phyloP scores from a whole-genome alignment of 2,329 filamentous ascomycete genomes.

The Venturiaceae sp. region DNA sequence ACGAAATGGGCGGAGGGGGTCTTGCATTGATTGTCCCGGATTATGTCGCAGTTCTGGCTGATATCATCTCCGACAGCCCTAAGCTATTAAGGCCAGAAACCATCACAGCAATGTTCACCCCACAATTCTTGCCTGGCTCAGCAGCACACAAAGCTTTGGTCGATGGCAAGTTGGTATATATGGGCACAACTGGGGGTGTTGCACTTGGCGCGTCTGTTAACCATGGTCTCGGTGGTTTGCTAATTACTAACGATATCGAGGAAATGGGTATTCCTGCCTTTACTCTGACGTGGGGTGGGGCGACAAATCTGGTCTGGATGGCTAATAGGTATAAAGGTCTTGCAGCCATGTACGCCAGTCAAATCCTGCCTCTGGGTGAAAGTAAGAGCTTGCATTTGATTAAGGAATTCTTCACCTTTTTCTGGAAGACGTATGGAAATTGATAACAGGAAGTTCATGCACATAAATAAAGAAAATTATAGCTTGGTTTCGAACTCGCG shows the following conservation, averaged over 20 bases:
- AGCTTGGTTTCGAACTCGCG: no score
- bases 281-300: constrained; percentile 5
- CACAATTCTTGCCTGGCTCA: constrained; percentile 12
- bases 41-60: constrained; percentile 10
- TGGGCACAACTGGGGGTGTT: constrained; percentile 6
- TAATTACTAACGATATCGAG: constrained; percentile 4
- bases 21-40: constrained; percentile 5
- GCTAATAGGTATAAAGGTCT: background rate
- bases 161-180: constrained; percentile 3
- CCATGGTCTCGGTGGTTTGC: constrained; percentile 11
- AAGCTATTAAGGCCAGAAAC: constrained; percentile 13
- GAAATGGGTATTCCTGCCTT: constrained; percentile 8
- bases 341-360: background rate
- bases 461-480: no score
- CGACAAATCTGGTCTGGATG: constrained; percentile 6
- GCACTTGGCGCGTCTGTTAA: constrained; percentile 8
- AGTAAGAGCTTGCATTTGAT: background rate
- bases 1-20: constrained; percentile 10
- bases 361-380: constrained; percentile 2
- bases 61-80: constrained; percentile 10
- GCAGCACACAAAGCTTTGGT: background rate
- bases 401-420: background rate
- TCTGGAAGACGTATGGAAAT: no score
- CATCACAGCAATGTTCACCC: constrained; percentile 15
- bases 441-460: no score